A percentile compares a stretch with the other conserved stretches of the same genome.
These are phyloP conservation scores for Astrothelium macrocarpum DNA, from an alignment of 495 filamentous ascomycete genomes.

Conservation along the genomic window DNA sequence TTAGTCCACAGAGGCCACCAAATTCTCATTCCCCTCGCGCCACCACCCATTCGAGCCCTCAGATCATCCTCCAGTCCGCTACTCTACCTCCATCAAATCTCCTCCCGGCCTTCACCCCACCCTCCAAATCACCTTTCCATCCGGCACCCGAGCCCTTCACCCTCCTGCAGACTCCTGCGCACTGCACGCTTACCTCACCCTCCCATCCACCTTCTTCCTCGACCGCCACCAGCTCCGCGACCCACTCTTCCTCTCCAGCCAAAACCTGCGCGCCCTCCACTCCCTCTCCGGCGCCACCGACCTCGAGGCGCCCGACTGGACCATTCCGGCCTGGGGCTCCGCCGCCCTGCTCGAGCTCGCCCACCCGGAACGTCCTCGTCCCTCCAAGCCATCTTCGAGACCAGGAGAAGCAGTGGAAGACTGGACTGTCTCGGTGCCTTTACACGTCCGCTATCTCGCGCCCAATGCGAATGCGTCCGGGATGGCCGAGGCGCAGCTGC, in stretches of 20 bases:
- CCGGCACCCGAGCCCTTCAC: slow-evolving; percentile 20
- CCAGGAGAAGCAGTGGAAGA: slow-evolving; percentile 14
- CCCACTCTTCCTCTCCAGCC: slow-evolving; percentile 59
- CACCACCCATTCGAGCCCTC: slow-evolving; percentile 54
- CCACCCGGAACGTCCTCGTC: slow-evolving; percentile 30
- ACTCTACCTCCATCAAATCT: slow-evolving; percentile 43
- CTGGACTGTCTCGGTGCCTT: slow-evolving; percentile 71
- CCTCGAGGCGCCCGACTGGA: slow-evolving; percentile 86
- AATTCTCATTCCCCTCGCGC: slow-evolving; percentile 85
- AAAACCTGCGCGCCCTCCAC: slow-evolving; percentile 60
- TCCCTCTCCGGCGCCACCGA: slow-evolving; percentile 72
- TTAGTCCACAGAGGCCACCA: slow-evolving; percentile 46
- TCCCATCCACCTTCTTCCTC: slow-evolving; percentile 74
- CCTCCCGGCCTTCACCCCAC: slow-evolving; percentile 87
- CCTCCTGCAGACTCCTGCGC: slow-evolving; percentile 45
- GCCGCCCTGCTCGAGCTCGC: slow-evolving; percentile 67
- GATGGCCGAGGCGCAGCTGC: slow-evolving; percentile 37
- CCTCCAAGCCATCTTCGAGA: slow-evolving; percentile 5
- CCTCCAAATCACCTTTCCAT: slow-evolving; percentile 38
- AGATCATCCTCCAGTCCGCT: slow-evolving; percentile 35
- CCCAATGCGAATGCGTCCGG: slow-evolving; percentile 29
- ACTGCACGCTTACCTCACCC: slow-evolving; percentile 73
- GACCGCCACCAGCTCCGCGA: slow-evolving; percentile 81
- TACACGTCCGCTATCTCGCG: slow-evolving; percentile 84
- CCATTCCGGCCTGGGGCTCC: slow-evolving; percentile 67